Base-by-base conservation (phyloP, 345 rosid genomes). In the Turritis glabra region DNA sequence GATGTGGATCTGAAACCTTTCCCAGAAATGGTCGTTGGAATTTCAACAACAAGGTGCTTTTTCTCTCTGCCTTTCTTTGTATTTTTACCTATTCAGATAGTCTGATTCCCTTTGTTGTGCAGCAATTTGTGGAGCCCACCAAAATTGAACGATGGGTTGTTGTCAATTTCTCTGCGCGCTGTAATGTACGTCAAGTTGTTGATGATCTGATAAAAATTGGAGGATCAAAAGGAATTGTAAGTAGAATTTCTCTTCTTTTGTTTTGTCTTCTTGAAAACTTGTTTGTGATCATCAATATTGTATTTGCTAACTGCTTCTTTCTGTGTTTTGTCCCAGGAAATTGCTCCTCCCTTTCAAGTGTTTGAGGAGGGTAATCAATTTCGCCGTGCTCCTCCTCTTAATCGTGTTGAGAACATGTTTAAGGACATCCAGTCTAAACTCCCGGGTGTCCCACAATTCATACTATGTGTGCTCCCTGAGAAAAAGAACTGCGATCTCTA, bases 21-120 rank as follows among this genome's bases (percentile, higher is more conserved):
- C 93, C 97, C 0, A 74, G 92, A 15, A 88, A 87, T 52, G 98
- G 98, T 11, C 85, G 97, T 3, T 94, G 98, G 98, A 94, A 91
- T 69, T 90, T 94, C 46, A 94, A 91, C 74, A 88, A 91, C 19
- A 94, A 94, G 98, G 98, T 91, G 22, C 6, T 19, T n/a, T 33
- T 11, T 29, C 54, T 37, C 63, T 23, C 5, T 25, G 11, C 8
- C 14, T 9, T 5, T 65, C 5, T 46, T 33, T 57, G 44, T 37
- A 12, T 11, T 17, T 37, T 73, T 46, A 43, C 52, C n/a, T 79
- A 47, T 35, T 58, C 64, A 54, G 48, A 46, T 64, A 22, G 61
- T 53, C 64, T 35, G 72, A 67, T 43, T 30, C 26, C 50, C 23
- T 23, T 44, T 14, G 41, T 60, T 73, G 55, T 51, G 23, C 75